These are phyloP conservation scores for Veloporphyrellus conicus DNA, from an alignment of 1,284 basidiomycete genomes.

Conservation along the genomic window DNA sequence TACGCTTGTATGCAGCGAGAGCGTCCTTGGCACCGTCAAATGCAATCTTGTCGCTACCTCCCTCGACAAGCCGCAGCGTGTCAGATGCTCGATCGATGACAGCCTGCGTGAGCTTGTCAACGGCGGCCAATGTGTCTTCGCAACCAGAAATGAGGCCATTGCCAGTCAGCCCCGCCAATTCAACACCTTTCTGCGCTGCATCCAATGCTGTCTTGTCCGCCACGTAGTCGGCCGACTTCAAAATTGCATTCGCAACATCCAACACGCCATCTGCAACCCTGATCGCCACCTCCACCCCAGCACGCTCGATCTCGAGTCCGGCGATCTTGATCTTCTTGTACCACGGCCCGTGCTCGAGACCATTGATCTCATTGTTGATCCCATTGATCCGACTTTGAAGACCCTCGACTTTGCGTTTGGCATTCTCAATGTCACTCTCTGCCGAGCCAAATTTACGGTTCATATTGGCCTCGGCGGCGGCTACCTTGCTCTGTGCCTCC, in stretches of 20 bases:
- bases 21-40: slow-evolving; percentile 2
- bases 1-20: slow-evolving; percentile 3
- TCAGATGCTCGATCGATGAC: not conserved
- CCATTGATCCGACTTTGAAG: not conserved
- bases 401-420: not conserved
- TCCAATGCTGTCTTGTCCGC: not conserved
- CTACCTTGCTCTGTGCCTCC: not conserved
- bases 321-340: not conserved
- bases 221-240: slow-evolving; percentile 3
- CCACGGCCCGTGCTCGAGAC: not conserved
- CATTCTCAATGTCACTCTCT: not conserved
- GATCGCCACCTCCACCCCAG: not conserved
- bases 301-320: not conserved
- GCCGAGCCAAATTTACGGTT: slow-evolving; percentile 4
- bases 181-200: not conserved
- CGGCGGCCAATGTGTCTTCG: not conserved
- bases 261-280: not conserved
- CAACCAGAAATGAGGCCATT: not conserved
- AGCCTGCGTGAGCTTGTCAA: slow-evolving; percentile 3
- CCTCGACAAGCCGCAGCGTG: not conserved
- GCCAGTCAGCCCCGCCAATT: not conserved
- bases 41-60: slow-evolving; percentile 5
- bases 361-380: not conserved
- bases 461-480: not conserved
- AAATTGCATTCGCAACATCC: not conserved